Base-by-base conservation (phyloP, 2,329 filamentous ascomycete species). In the Aspergillus floridensis region DNA sequence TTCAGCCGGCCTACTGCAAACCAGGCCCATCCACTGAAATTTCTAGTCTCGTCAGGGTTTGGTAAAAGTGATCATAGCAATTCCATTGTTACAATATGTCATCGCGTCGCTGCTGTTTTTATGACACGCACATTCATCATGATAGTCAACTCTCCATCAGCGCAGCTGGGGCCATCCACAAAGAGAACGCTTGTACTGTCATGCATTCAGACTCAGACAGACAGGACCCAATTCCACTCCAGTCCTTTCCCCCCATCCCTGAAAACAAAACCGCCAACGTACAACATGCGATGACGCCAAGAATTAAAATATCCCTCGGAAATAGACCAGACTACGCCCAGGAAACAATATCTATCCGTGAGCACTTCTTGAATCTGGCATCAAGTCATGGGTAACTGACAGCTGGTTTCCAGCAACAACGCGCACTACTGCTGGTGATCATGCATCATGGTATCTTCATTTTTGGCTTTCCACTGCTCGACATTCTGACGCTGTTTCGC, bases 401-500 rank as follows among this genome's bases (percentile, higher is more conserved):
- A 35, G 14, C 38, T n/a, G 38, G 12, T 19, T 16, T 12, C 35
- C 32, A 35, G 32, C 38, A 19, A 44, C 38, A 44, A 19, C 2
- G 8, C 6, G n/a, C 16, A 44, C 14, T 8, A 7, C 38, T 12
- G 19, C 38, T 44, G 7, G 16, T 44, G 38, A 44, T 19, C 16
- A 44, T 44, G 38, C 38, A 44, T 19, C 16, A 24, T 53, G 26
- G 22, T 38, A 6, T 26, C 21, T 50, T 29, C 29, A 41, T 5
- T 48, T 3, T 16, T 62, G 19, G 54, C 49, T 8, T 52, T 46
- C 58, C 50, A 63, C 32, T 53, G 59, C 26, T 22, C 62, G 21
- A 59, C 56, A 22, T 55, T 46, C 44, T 55, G 31, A 10, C 58
- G 54, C 52, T 62, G 49, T 44, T 50, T 53, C 5, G 58, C 56